Evolutionary conservation across 768 basidiomycete genomes (phyloP).

Genomic region (Rhodocollybia butyracea): DNA sequence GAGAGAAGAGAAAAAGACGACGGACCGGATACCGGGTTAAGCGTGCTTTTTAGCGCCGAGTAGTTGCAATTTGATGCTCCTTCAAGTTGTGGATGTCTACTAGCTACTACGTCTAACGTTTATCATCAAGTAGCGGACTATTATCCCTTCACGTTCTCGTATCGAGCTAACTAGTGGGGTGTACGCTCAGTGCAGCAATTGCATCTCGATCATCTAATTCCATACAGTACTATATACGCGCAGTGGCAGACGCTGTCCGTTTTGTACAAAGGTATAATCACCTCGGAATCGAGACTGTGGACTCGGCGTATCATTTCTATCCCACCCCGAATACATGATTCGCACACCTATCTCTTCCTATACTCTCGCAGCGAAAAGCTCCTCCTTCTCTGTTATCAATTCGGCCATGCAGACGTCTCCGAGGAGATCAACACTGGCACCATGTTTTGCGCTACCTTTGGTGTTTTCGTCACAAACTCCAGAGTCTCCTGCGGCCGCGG

Average conservation of each 20-base stretch:
- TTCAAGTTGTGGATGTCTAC: no score
- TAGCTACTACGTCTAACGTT: no score
- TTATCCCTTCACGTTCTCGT: no score
- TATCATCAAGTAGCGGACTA: conserved; percentile 47
- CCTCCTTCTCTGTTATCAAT: conserved; percentile 57
- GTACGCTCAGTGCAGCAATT: no score
- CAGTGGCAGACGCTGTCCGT: conserved; percentile 57
- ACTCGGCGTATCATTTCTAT: conserved; percentile 73
- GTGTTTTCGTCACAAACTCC: no score
- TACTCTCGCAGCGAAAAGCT: conserved; percentile 60
- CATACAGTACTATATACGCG: no score
- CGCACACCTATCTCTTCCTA: not conserved
- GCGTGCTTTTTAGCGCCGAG: no score
- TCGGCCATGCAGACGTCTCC: conserved; percentile 60
- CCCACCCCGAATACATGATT: conserved; percentile 63
- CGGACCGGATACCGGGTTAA: no score
- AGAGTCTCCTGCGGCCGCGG: no score
- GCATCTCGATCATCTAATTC: conserved; percentile 43
- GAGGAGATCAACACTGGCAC: conserved; percentile 73
- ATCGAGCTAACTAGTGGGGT: no score
- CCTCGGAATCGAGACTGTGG: conserved; percentile 71
- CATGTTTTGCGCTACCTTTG: conserved; percentile 67
- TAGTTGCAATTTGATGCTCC: no score
- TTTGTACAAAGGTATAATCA: conserved; percentile 69
- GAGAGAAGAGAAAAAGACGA: no score